Conservation (phyloP, 2,329 filamentous ascomycete genomes). For the Botrytis pseudocinerea region DNA sequence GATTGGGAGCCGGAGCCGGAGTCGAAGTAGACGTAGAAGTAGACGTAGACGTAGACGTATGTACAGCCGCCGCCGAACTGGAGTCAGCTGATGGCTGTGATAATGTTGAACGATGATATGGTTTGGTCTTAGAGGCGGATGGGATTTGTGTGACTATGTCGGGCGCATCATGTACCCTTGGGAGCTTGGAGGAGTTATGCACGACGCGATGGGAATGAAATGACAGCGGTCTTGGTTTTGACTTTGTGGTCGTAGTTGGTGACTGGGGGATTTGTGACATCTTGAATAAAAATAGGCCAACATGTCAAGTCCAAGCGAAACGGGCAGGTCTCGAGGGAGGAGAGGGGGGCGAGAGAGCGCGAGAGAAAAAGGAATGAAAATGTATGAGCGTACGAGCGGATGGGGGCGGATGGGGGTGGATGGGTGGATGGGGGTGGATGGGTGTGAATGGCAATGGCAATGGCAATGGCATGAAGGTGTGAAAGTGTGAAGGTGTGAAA, state of each 20-base stretch:
- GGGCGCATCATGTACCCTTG: slow-evolving; percentile 25
- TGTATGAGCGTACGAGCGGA: background rate
- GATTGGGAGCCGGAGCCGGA: too few relatives aligned
- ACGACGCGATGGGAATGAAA: slow-evolving; percentile 25
- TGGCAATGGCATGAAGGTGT: background rate
- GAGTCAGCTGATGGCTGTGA: slow-evolving; percentile 15
- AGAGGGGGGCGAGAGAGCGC: background rate
- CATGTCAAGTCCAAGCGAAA: slow-evolving; percentile 19
- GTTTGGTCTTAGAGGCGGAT: background rate
- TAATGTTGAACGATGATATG: slow-evolving; percentile 14
- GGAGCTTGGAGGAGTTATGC: slow-evolving; percentile 26
- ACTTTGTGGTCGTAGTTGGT: slow-evolving; percentile 2
- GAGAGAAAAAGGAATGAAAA: slow-evolving; percentile 1
- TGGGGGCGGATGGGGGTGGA: background rate
- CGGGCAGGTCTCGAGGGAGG: too few relatives aligned
- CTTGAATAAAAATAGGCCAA: slow-evolving; percentile 23
- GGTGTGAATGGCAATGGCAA: background rate
- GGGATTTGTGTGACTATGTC: slow-evolving; percentile 20
- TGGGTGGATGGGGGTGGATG: background rate
- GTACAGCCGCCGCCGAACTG: background rate
- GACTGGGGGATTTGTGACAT: slow-evolving; percentile 23
- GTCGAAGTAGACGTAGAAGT: too few relatives aligned
- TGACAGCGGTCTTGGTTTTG: slow-evolving; percentile 21
- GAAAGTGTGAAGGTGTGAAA: background rate
- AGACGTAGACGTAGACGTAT: background rate